These are phyloP conservation scores for Penicillium simplicissimum DNA, from an alignment of 495 filamentous ascomycete genomes.

Conservation along the genomic window DNA sequence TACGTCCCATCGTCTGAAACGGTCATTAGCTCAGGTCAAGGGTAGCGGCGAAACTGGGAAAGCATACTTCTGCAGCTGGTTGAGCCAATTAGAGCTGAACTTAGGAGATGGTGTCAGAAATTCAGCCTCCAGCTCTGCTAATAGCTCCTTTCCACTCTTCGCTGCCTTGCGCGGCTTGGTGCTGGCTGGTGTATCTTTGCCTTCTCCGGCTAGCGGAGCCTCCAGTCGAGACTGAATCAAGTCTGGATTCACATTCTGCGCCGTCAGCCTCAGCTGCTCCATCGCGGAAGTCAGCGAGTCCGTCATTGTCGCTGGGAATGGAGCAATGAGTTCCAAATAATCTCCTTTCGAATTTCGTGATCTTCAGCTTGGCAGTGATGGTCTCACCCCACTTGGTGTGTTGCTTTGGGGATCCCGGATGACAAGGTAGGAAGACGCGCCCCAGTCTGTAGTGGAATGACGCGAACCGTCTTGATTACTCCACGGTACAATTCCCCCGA, in stretches of 20 bases:
- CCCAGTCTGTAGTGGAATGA: not conserved
- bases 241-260: slow-evolving; percentile 25
- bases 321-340: not conserved
- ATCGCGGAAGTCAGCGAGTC: slow-evolving; percentile 34
- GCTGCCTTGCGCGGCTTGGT: slow-evolving; percentile 53
- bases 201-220: slow-evolving; percentile 36
- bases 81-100: slow-evolving; percentile 83
- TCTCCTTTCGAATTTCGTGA: not conserved
- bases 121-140: slow-evolving; percentile 68
- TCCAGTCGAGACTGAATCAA: slow-evolving; percentile 25
- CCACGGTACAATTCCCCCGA: too few relatives aligned
- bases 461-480: not conserved
- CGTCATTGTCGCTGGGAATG: slow-evolving; percentile 15
- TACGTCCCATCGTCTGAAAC: slow-evolving; percentile 72
- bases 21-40: slow-evolving; percentile 19
- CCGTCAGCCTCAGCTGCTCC: slow-evolving; percentile 30
- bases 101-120: slow-evolving; percentile 74
- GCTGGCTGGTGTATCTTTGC: slow-evolving; percentile 31
- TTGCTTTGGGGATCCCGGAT: slow-evolving; percentile 1
- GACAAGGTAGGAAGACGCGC: not conserved
- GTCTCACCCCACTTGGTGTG: slow-evolving; percentile 14
- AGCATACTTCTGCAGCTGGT: slow-evolving; percentile 73
- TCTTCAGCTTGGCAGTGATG: slow-evolving; percentile 7
- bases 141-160: slow-evolving; percentile 56
- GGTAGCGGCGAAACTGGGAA: slow-evolving; percentile 1